phyloP scores from a whole-genome alignment of 441 rosid genomes.

The Populus tomentosa region DNA sequence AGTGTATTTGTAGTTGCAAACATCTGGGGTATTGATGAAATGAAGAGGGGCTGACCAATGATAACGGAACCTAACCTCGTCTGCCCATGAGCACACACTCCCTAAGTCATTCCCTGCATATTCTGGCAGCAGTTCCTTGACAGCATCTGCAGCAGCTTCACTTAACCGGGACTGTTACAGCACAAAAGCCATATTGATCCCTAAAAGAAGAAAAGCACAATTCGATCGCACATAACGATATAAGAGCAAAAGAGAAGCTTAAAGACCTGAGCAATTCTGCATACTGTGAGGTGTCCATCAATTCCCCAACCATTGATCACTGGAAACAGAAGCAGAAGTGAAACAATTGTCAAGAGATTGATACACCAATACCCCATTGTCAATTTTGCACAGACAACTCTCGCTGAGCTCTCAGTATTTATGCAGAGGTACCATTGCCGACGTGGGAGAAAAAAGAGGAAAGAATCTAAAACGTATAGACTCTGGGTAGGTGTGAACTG shows the following conservation, averaged over 20 bases:
- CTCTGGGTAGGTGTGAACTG: conserved; percentile 23
- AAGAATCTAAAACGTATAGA: conserved; percentile 4
- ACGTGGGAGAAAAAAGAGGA: background rate
- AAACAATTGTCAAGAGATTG: conserved; percentile 16
- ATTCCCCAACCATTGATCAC: conserved; percentile 51
- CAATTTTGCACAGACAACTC: background rate
- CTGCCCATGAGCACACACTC: conserved; percentile 52
- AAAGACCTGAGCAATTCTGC: conserved; percentile 74
- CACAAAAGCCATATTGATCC: background rate
- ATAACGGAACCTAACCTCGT: conserved; percentile 43
- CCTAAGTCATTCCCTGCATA: conserved; percentile 42
- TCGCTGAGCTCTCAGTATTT: background rate
- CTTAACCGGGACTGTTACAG: conserved; percentile 44
- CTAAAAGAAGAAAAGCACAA: background rate
- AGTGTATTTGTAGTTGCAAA: conserved; percentile 40
- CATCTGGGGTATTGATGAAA: conserved; percentile 54
- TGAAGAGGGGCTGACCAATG: conserved; percentile 63
- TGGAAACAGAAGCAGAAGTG: conserved; percentile 28
- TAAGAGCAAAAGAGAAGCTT: background rate
- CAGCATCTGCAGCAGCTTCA: conserved; percentile 38
- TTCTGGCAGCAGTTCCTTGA: conserved; percentile 43
- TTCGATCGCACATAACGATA: background rate
- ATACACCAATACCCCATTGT: conserved; percentile 20
- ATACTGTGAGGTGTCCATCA: conserved; percentile 62
- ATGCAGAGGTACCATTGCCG: background rate